Conservation (phyloP, 257 asterid species). For the Perilla frutescens region DNA sequence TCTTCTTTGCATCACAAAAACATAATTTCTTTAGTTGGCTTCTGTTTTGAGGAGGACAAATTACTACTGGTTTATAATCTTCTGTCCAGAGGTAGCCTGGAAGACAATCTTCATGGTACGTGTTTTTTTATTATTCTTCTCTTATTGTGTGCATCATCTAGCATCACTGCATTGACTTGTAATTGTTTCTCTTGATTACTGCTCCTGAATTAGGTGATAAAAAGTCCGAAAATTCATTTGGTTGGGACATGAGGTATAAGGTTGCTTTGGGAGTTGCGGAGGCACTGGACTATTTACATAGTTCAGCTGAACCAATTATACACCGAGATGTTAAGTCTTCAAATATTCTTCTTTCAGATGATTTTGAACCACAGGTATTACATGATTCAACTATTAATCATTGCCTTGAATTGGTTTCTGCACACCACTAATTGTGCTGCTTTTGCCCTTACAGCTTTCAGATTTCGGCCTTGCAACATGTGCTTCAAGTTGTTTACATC, state of each 20-base stretch:
- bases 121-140: slow-evolving; percentile 30
- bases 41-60: slow-evolving; percentile 70
- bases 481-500: slow-evolving; percentile 68
- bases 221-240: slow-evolving; percentile 47
- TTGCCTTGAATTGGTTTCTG: slow-evolving; percentile 8
- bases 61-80: slow-evolving; percentile 81
- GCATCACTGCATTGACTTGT: slow-evolving; percentile 12
- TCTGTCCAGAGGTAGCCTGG: slow-evolving; percentile 87
- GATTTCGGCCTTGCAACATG: slow-evolving; percentile 92
- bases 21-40: slow-evolving; percentile 73
- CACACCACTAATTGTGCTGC: not conserved
- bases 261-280: slow-evolving; percentile 90
- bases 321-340: slow-evolving; percentile 97
- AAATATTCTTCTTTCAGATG: slow-evolving; percentile 84
- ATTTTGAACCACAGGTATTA: slow-evolving; percentile 83
- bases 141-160: slow-evolving; percentile 14
- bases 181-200: slow-evolving; percentile 25
- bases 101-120: slow-evolving; percentile 88
- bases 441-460: slow-evolving; percentile 59
- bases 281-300: slow-evolving; percentile 82
- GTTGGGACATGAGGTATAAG: slow-evolving; percentile 79
- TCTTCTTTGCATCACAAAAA: slow-evolving; percentile 73
- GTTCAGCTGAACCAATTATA: slow-evolving; percentile 59
- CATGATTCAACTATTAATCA: slow-evolving; percentile 11
- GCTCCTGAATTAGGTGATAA: slow-evolving; percentile 48